Evolutionary conservation across 768 basidiomycete species (phyloP), one percentile per base, ranked within the genome.

Genomic region (Leccinum longicurvipes): DNA sequence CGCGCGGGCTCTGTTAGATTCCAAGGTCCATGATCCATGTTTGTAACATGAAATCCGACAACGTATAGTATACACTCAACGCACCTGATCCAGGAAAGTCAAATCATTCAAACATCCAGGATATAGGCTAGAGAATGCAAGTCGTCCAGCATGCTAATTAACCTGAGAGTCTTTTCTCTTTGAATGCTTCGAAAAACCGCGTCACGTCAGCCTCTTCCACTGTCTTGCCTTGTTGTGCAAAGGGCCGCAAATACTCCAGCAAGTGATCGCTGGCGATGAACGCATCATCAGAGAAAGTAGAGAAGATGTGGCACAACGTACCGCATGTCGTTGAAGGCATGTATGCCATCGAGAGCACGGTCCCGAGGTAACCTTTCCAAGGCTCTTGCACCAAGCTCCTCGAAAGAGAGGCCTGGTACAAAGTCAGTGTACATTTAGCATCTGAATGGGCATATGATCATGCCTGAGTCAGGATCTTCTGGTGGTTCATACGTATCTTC

Each of bases 401-500:
- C 91, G 31, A 93, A 72, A 17, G 91, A 89, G 49, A 91, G 73
- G 24, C 82, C 91, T 90, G 42, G 9, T 55, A 53, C 21, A 6
- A 29, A 24, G 42, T 60, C 11, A 36, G 56, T 0, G 7, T 9
- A 6, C 14, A 32, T 29, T 11, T n/a, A 4, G 4, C 17, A 47
- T 42, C 5, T 5, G 10, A 23, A 27, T 2, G 4, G 39, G 21
- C 4, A 34, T 8, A 41, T 11, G 2, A 48, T 32, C 57, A n/a
- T 56, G 85, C 91, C 84, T 58, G 85, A 90, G 66, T 93, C 91
- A 10, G 91, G 91, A 70, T 93, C 91, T 63, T 89, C 85, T 4
- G 91, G 91, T 1, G 88, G 89, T 66, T 91, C 87, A 58, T 90
- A 93, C 0, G 86, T 90, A 41, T 90, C 89, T 59, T 93, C 91